These are phyloP conservation scores for Aechmea fasciata DNA, from an alignment of 176 grass and related monocot species.

Conservation along the genomic window DNA sequence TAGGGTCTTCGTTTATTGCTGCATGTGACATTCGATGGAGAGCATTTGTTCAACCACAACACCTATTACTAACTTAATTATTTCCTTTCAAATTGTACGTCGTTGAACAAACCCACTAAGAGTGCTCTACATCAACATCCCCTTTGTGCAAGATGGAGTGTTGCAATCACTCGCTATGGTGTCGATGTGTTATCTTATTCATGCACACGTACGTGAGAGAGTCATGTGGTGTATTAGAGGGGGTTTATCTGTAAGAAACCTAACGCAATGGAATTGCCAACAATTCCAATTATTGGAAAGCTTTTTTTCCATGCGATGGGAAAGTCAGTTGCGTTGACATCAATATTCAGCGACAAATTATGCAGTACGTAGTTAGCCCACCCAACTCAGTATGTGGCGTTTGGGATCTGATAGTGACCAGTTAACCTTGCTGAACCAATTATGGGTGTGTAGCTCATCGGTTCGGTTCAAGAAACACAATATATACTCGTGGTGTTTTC, in stretches of 20 bases:
- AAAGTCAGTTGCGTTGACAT: slow-evolving; percentile 7
- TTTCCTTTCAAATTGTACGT: too few species aligned
- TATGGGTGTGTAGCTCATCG: slow-evolving; percentile 18
- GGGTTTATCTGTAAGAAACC: background rate
- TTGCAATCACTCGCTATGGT: too few species aligned
- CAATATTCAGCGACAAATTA: slow-evolving; percentile 6
- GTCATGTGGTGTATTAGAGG: too few species aligned
- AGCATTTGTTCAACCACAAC: too few species aligned
- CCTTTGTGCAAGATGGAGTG: too few species aligned
- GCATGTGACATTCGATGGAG: too few species aligned
- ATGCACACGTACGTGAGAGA: too few species aligned
- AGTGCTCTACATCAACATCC: too few species aligned
- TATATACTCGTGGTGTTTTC: background rate
- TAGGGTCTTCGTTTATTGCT: too few species aligned
- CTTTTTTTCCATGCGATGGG: slow-evolving; percentile 7
- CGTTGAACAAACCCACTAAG: too few species aligned
- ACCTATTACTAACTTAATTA: too few species aligned
- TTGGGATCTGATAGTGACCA: slow-evolving; percentile 4
- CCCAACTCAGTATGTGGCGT: slow-evolving; percentile 14
- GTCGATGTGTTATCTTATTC: too few species aligned
- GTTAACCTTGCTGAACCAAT: slow-evolving; percentile 17
- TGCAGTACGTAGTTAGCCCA: slow-evolving; percentile 19
- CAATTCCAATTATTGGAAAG: background rate
- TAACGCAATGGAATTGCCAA: background rate
- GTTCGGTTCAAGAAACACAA: slow-evolving; percentile 17